These are phyloP conservation scores for Vaccinium macrocarpon DNA, from an alignment of 148 eudicot genomes.

Conservation along the genomic window DNA sequence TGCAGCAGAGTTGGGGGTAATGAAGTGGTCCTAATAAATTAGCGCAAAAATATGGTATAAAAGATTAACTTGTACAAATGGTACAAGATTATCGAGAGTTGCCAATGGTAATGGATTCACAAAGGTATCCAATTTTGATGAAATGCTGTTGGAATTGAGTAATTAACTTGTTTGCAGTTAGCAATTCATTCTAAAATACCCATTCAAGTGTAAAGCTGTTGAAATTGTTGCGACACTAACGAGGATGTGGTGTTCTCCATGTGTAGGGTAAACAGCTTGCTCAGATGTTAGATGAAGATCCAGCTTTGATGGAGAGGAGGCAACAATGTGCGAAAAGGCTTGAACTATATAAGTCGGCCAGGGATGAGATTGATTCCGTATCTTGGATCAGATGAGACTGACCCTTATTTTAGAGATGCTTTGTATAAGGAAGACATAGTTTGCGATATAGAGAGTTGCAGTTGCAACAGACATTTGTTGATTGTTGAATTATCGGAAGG, in stretches of 20 bases:
- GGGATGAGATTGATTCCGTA: conserved; percentile 91
- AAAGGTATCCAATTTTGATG: neutral
- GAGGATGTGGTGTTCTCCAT: neutral
- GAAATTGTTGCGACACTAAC: neutral
- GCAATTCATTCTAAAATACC: neutral
- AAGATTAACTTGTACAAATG: no score
- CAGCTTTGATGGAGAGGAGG: conserved; percentile 81
- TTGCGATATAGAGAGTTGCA: neutral
- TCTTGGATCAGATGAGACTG: conserved; percentile 55
- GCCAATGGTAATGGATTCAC: neutral
- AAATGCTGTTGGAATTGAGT: neutral
- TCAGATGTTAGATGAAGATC: conserved; percentile 85
- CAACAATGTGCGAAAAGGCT: conserved; percentile 72
- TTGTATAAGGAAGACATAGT: neutral
- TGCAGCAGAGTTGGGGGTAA: no score
- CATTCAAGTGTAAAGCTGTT: neutral
- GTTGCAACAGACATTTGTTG: neutral
- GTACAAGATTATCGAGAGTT: neutral
- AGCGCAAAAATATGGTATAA: no score
- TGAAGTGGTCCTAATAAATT: no score
- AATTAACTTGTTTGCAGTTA: neutral
- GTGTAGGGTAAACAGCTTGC: conserved; percentile 77
- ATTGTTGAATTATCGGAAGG: conserved; percentile 4
- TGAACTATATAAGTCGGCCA: conserved; percentile 78
- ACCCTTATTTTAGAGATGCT: neutral